Evolutionary conservation across 345 rosid genomes (phyloP).

Genomic region (Pugionium dolabratum): DNA sequence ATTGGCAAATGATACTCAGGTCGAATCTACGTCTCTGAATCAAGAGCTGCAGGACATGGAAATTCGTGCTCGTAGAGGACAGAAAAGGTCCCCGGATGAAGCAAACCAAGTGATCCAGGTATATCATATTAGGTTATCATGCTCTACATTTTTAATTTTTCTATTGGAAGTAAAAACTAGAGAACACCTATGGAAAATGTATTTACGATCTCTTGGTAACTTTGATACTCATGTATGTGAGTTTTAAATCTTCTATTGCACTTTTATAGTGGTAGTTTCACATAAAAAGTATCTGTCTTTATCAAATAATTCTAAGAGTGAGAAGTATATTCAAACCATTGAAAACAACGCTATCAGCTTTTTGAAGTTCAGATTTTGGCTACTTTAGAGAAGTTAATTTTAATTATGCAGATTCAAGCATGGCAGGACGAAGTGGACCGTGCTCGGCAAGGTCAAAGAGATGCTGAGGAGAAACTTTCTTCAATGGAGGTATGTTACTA

Average conservation of each 20-base stretch:
- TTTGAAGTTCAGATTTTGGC: conserved; percentile 24
- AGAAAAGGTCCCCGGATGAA: conserved; percentile 87
- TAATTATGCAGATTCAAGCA: conserved; percentile 66
- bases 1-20: conserved; percentile 51
- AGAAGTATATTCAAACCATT: conserved; percentile 6
- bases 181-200: conserved; percentile 1
- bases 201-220: conserved; percentile 11
- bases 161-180: conserved; percentile 2
- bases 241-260: conserved; percentile 6
- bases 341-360: conserved; percentile 13
- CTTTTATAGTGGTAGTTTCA: conserved; percentile 18
- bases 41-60: conserved; percentile 98
- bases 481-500: conserved; percentile 65
- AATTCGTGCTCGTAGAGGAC: conserved; percentile 79
- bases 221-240: conserved; percentile 12
- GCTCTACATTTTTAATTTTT: not conserved
- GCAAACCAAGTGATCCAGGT: conserved; percentile 95
- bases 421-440: conserved; percentile 97
- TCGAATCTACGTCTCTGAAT: conserved; percentile 76
- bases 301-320: not conserved
- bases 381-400: conserved; percentile 19
- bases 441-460: conserved; percentile 93
- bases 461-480: conserved; percentile 93
- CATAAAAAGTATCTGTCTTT: conserved; percentile 18
- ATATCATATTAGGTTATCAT: conserved; percentile 22